These are phyloP conservation scores for Ilyonectria sp. DNA, from an alignment of 2,329 filamentous ascomycete genomes.

Conservation along the genomic window DNA sequence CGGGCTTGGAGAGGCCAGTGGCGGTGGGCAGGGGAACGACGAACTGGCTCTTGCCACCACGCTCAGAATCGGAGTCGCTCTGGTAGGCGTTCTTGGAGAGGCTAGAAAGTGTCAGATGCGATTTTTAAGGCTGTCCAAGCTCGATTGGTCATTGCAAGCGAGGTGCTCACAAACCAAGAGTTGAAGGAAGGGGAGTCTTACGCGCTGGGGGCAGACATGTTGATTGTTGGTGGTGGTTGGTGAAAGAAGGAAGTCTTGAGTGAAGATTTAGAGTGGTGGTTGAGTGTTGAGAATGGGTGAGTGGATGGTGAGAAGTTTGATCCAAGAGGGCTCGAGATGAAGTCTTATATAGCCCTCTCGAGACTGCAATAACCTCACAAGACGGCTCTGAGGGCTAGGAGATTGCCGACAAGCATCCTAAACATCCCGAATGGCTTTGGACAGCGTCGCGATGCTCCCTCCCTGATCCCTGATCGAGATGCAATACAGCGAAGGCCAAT, in stretches of 20 bases:
- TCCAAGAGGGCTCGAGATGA: conserved; percentile 21
- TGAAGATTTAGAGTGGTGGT: conserved; percentile 39
- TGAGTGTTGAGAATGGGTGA: conserved; percentile 43
- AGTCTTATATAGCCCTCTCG: conserved; percentile 46
- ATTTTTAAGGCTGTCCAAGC: neutral
- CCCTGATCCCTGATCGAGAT: conserved; percentile 28
- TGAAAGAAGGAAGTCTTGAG: conserved; percentile 30
- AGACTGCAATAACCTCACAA: conserved; percentile 12
- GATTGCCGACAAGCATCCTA: conserved; percentile 20
- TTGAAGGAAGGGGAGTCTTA: conserved; percentile 34
- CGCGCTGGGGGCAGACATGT: conserved; percentile 48
- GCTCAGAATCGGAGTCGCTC: conserved; percentile 46
- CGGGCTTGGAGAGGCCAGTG: conserved; percentile 55
- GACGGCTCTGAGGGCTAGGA: neutral
- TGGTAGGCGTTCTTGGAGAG: conserved; percentile 48
- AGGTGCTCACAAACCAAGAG: conserved; percentile 4
- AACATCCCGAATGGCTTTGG: conserved; percentile 24
- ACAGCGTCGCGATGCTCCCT: neutral
- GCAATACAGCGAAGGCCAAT: conserved; percentile 12
- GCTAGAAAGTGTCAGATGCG: conserved; percentile 33
- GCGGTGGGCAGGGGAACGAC: conserved; percentile 50
- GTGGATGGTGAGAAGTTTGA: conserved; percentile 31
- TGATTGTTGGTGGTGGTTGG: conserved; percentile 36
- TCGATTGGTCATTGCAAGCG: conserved; percentile 23
- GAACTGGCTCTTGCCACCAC: conserved; percentile 44